Conservation (phyloP, 2,329 filamentous ascomycete genomes). For the Cladophialophora carrionii region DNA sequence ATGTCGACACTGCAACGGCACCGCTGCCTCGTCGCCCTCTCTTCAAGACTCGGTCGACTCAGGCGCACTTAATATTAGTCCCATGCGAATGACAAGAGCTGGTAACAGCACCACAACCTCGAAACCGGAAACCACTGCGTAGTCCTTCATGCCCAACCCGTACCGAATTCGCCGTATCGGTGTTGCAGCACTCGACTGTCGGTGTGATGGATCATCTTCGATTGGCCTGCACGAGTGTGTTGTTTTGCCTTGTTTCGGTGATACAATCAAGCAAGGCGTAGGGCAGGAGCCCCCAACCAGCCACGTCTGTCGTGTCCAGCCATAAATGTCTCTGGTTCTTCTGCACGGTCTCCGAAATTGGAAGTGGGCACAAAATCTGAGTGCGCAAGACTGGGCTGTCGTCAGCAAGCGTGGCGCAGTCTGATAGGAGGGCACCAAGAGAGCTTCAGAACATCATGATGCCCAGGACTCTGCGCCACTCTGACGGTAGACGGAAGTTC, state of each 20-base stretch:
- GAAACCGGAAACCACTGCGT: neutral
- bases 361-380: neutral
- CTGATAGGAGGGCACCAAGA: slow-evolving; percentile 10
- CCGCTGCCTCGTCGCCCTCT: neutral
- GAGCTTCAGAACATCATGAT: neutral
- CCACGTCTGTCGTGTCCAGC: neutral
- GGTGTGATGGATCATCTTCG: neutral
- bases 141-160: neutral
- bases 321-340: neutral
- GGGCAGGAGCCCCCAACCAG: neutral
- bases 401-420: slow-evolving; percentile 14
- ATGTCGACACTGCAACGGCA: neutral
- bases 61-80: neutral
- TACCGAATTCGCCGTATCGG: neutral
- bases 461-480: neutral
- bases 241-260: neutral
- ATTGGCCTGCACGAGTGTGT: neutral
- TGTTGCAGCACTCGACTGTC: neutral
- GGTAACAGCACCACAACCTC: neutral
- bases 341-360: neutral
- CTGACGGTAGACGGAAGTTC: neutral
- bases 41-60: neutral
- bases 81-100: no score
- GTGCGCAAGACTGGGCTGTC: neutral
- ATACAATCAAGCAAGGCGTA: neutral